Evolutionary conservation across 1,139 yeast species (phyloP).

Genomic region (Kodamaea fungicola): DNA sequence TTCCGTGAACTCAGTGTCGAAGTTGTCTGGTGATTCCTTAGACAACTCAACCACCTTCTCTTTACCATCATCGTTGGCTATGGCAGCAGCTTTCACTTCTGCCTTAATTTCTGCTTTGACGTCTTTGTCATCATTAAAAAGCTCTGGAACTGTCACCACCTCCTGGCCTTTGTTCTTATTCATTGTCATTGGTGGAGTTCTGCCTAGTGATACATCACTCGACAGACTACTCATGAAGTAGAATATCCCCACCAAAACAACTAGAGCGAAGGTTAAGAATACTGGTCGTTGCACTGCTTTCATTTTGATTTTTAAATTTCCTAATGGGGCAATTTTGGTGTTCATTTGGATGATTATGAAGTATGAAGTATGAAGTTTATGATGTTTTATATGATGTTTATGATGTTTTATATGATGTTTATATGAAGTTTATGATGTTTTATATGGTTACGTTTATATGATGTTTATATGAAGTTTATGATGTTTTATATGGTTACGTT

Average conservation of each 20-base stretch:
- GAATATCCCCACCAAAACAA: conserved; percentile 22
- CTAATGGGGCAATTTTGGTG: conserved; percentile 1
- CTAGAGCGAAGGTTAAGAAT: conserved; percentile 21
- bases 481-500: too few species aligned
- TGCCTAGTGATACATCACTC: conserved; percentile 20
- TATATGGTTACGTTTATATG: too few species aligned
- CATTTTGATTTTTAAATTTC: conserved; percentile 10
- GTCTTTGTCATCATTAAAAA: neutral
- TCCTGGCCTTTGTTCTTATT: conserved; percentile 6
- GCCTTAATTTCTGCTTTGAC: neutral
- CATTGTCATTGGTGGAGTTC: conserved; percentile 17
- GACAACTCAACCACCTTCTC: neutral
- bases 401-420: too few species aligned
- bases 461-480: too few species aligned
- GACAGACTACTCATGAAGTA: conserved; percentile 25
- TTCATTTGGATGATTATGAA: neutral
- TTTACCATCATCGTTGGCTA: neutral
- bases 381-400: too few species aligned
- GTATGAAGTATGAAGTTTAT: too few species aligned
- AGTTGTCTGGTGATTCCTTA: neutral
- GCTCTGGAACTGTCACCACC: conserved; percentile 1
- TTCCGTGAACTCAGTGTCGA: conserved; percentile 24
- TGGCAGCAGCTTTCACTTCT: neutral
- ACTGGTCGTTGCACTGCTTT: conserved; percentile 24
- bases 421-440: too few species aligned